Evolutionary conservation across 768 basidiomycete species (phyloP).

Genomic region (Rhizopogon sp.): DNA sequence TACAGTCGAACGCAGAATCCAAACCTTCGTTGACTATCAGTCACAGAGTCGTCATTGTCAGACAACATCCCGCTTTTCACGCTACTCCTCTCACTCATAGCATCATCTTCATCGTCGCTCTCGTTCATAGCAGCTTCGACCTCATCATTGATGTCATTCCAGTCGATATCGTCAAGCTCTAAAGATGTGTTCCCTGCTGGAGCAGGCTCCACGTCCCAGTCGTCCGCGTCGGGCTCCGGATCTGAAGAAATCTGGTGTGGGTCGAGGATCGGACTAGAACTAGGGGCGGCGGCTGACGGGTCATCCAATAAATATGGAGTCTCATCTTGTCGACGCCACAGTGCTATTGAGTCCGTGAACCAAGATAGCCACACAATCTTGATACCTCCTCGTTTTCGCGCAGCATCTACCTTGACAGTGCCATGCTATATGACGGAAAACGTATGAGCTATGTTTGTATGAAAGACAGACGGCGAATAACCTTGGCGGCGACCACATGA

Average conservation of each 20-base stretch:
- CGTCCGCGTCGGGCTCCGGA: conserved; percentile 63
- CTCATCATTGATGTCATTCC: conserved; percentile 82
- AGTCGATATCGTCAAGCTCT: conserved; percentile 63
- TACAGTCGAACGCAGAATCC: conserved; percentile 18
- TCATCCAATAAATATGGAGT: conserved; percentile 68
- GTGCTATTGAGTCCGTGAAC: conserved; percentile 86
- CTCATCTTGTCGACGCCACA: conserved; percentile 85
- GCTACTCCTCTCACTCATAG: conserved; percentile 34
- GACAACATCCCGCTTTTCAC: conserved; percentile 39
- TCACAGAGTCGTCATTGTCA: conserved; percentile 44
- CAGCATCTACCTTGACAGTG: conserved; percentile 87
- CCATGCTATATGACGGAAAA: conserved; percentile 49
- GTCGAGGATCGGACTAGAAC: conserved; percentile 41
- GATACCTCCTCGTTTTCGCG: conserved; percentile 68
- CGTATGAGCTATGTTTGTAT: conserved; percentile 5
- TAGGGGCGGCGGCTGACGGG: conserved; percentile 35
- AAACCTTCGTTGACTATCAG: conserved; percentile 46
- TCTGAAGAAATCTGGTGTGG: conserved; percentile 56
- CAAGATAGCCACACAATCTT: conserved; percentile 86
- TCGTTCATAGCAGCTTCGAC: conserved; percentile 85
- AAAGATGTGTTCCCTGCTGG: conserved; percentile 31
- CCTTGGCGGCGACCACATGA: conserved; percentile 91
- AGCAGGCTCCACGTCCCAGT: conserved; percentile 50
- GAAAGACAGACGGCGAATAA: conserved; percentile 23
- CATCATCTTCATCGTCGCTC: conserved; percentile 52